These are phyloP conservation scores for Orbilia oligospora DNA, from an alignment of 2,329 filamentous ascomycete genomes.

Conservation along the genomic window DNA sequence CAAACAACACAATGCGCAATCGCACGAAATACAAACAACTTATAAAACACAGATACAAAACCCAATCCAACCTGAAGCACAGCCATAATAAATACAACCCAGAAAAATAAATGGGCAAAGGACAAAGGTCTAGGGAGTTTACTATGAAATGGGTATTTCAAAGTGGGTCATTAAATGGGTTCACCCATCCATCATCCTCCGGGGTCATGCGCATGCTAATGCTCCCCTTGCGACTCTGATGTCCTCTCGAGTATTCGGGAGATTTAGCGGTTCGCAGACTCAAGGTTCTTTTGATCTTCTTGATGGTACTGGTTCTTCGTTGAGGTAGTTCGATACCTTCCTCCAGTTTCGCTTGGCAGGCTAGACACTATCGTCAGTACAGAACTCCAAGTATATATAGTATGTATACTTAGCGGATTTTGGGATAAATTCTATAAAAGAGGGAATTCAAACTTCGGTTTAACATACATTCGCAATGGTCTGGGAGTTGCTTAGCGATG, in stretches of 20 bases:
- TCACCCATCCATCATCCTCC: constrained; percentile 31
- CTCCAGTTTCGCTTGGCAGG: constrained; percentile 47
- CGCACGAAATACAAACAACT: too few relatives aligned
- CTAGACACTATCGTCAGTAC: constrained; percentile 11
- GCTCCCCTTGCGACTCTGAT: constrained; percentile 15
- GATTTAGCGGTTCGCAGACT: constrained; percentile 19
- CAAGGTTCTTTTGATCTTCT: constrained; percentile 41
- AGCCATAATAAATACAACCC: too few relatives aligned
- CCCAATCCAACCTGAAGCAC: too few relatives aligned
- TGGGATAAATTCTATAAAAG: too few relatives aligned
- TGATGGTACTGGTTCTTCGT: constrained; percentile 42
- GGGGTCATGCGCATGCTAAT: constrained; percentile 19
- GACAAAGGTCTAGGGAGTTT: not conserved
- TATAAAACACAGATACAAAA: too few relatives aligned
- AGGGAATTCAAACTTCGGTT: not conserved
- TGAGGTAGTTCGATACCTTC: constrained; percentile 27
- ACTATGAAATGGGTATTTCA: constrained; percentile 1
- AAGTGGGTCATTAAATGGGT: constrained; percentile 39
- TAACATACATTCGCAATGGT: constrained; percentile 43
- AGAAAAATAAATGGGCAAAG: too few relatives aligned
- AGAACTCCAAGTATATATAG: not conserved
- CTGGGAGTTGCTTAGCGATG: constrained; percentile 27
- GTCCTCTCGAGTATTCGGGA: not conserved
- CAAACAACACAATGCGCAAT: too few relatives aligned
- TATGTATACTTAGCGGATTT: too few relatives aligned